Base-by-base conservation (phyloP, 345 rosid genomes). In the Moringa oleifera region DNA sequence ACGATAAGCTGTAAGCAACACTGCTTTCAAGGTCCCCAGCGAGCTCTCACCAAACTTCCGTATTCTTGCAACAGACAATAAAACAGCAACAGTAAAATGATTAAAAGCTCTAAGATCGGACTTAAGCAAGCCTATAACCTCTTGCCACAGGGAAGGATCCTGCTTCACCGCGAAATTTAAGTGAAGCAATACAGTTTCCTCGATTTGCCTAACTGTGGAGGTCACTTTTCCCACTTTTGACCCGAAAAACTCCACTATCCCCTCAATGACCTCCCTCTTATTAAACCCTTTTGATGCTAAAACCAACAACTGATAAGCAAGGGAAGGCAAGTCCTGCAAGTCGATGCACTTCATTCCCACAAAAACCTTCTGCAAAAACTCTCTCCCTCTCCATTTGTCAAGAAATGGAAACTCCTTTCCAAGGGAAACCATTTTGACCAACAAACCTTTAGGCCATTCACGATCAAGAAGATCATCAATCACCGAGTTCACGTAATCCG, bases 91-190 rank as follows among this genome's bases (percentile, higher is more conserved):
- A 0, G 85, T 66, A 55, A 90, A 90, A 81, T 82, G 87, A 77
- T 85, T 87, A 64, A 90, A 73, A 25, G 83, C 82, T 23, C 77
- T 71, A 50, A 75, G 57, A 68, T 82, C 81, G 28, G 80, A 75
- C 71, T 85, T 90, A 56, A 90, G 74, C 18, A 90, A 72, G 55
- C 81, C 76, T 54, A 87, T 69, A 66, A 87, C 84, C 84, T 82
- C 95, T 70, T 81, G 81, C 59, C 83, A 92, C 55, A 90, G 23
- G 7, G 97, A 81, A 69, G 91, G 85, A 77, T 87, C 97, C 82
- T 90, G 97, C 84, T 90, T 90, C 77, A 87, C 95, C 0, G 97
- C 85, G 1, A 90, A 90, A 81, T 90, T 90, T 46, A 90, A 65
- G 71, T 87, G 97, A 75, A 90, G 95, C 80, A 87, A 73, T 63